Evolutionary conservation across 1,139 yeast species (phyloP), one percentile per base, ranked within the genome.

Genomic region (Lodderomyces jiufengensis): DNA sequence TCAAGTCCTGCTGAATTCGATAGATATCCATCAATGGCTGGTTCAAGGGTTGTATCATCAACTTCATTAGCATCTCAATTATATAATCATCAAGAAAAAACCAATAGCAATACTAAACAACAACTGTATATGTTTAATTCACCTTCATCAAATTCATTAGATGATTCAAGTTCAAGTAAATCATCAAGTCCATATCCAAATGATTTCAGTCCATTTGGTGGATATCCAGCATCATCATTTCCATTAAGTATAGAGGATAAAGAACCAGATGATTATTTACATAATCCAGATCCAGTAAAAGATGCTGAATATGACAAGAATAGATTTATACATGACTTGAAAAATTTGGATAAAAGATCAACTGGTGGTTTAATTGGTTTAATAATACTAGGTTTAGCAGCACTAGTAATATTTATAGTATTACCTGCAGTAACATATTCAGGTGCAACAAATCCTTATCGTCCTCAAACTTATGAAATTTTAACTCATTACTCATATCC

Each of bases 221-320:
- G 97, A 10, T 88, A 86, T 57, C 97, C 97, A 2, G 94, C 95
- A 5, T 71, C 86, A 6, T 79, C 88, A 3, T 88, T 88, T 64
- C 97, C 97, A 0, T 65, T 88, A 37, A 81, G 77, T 48, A 78
- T 88, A 43, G 95, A 88, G 41, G 97, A 88, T 51, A 85, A 85
- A 59, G 97, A 88, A 59, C 83, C 87, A 3, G 97, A 88, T 62
- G 97, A 88, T 55, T 87, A 86, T 53, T 57, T 88, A 45, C 97
- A 88, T 60, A 88, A 88, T 57, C 97, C 97, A 1, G 96, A 88
- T 55, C 95, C 95, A 9, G 82, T 87, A 27, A 80, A 77, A 31
- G 97, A 88, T 57, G 95, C 95, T 15, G 75, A 80, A 43, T 76
- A 81, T 50, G 95, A 86, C 46, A 79, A 76, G 45, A 73, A 78